These are phyloP conservation scores for Paramecium biaurelia DNA, from an alignment of 73 alveolate species.

Conservation along the genomic window DNA sequence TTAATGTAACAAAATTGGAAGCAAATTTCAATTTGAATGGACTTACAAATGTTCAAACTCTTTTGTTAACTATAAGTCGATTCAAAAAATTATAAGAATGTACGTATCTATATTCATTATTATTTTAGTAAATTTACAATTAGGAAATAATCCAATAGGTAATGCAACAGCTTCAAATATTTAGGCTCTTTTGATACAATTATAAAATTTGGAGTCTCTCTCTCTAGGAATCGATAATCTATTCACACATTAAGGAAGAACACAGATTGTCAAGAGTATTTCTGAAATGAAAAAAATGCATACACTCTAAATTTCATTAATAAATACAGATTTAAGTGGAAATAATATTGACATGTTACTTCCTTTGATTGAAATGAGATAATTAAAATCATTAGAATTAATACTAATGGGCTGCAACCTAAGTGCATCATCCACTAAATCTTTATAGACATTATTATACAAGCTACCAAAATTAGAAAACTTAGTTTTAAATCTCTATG, in stretches of 20 bases:
- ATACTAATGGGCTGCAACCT: neutral
- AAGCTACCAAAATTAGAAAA: slow-evolving; percentile 1
- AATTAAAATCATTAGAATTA: slow-evolving; percentile 3
- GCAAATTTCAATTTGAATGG: neutral
- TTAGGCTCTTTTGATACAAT: neutral
- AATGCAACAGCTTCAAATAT: neutral
- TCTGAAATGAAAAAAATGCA: neutral
- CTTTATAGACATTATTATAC: neutral
- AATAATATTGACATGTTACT: neutral
- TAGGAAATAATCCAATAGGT: neutral
- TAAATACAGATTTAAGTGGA: slow-evolving; percentile 1
- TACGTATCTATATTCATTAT: neutral
- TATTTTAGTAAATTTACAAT: neutral
- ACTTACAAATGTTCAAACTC: neutral
- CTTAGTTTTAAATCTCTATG: neutral
- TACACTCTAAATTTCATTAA: neutral
- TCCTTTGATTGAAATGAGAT: neutral
- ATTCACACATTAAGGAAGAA: slow-evolving; percentile 12
- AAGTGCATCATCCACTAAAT: neutral
- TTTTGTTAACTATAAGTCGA: neutral
- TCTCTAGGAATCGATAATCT: neutral
- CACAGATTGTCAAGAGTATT: neutral
- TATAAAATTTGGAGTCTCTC: neutral
- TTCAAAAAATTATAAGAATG: neutral
- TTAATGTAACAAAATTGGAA: neutral